Base-by-base conservation (phyloP, 2,329 filamentous ascomycete species). In the Pyricularia grisea region DNA sequence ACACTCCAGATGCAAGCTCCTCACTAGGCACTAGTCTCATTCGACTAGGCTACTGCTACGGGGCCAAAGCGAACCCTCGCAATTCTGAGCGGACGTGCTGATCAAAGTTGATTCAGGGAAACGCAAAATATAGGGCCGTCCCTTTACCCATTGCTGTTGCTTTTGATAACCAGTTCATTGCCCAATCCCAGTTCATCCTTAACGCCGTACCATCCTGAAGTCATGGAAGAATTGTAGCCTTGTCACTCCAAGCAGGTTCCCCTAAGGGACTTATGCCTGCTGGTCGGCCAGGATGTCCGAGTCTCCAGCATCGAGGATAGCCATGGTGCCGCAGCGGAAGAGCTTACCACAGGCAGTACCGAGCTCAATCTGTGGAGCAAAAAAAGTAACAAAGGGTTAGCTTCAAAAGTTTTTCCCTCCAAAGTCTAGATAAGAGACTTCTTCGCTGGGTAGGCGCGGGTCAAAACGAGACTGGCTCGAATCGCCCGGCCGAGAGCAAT, bases 321-420 rank as follows among this genome's bases (percentile, higher is more conserved):
- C 90, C 92, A 99, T 96, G 83, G 94, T 97, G 75, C 92, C 94
- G 90, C 92, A 97, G 77, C 93, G 89, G 73, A 97, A 99, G 80
- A 99, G 91, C 88, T 98, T 98, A 87, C 95, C 95, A 86, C 94
- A 97, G 76, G 93, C 94, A 80, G 94, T 98, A 79, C 95, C 95
- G 75, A 99, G 88, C 87, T 98, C 95, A 80, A 98, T 97, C 94
- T 98, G 82, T 65, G n/a, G 55, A 12, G 20, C 23, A 31, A 31
- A n/a, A 31, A 81, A 79, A 70, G 70, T 72, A 73, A 72, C 76
- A 71, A 79, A 73, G 76, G 78, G 87, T 90, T 84, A 90, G 88
- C 87, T 81, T 74, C 77, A 73, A 71, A 73, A 76, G 79, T 76
- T 81, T 78, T 83, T 90, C 92, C 93, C 93, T 96, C 93, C 92